Evolutionary conservation across 2,329 filamentous ascomycete genomes (phyloP), one percentile per base, ranked within the genome.

Genomic region (Tolypocladium sp.): DNA sequence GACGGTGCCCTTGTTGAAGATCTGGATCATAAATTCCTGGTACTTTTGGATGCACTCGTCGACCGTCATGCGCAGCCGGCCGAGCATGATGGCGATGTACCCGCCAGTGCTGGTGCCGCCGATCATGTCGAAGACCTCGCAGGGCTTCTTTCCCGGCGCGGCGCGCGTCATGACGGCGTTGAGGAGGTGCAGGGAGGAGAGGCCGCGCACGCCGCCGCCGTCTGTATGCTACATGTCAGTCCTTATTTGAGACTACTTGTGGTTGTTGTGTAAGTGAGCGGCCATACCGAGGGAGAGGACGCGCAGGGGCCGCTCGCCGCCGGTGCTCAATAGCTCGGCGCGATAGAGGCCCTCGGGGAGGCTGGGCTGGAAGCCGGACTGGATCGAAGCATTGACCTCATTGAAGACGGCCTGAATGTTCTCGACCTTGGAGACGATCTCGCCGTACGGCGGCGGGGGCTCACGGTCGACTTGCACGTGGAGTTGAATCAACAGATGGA

Each of bases 51-150:
- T 38, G 38, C 59, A 61, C 27, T 59, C 59, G 12, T 54, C 41
- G 40, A 61, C 30, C 4, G 42, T 35, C 59, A 61, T 61, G 22
- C 56, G 25, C 27, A 61, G 52, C 6, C 72, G 71, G 15, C 74
- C 74, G 15, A 77, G 70, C 71, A 79, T 75, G 41, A 78, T 69
- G n/a, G 75, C 75, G 22, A 77, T 75, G 15, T 76, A 59, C 1
- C 66, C 68, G 22, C 68, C 66, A 4, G 70, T 70, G 58, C 65
- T 67, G 0, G 67, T 70, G 4, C 69, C 69, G 13, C 63, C 68
- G 33, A 63, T 62, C 58, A 78, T 67, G 59, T 70, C 67, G 57
- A 72, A 72, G 12, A 64, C 63, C 6, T 73, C 66, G 53, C 71
- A 65, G 44, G 59, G 64, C 46, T 68, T 62, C 52, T 60, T 58